Conservation (phyloP, 345 rosid genomes). For the Eucalyptus curtisii region DNA sequence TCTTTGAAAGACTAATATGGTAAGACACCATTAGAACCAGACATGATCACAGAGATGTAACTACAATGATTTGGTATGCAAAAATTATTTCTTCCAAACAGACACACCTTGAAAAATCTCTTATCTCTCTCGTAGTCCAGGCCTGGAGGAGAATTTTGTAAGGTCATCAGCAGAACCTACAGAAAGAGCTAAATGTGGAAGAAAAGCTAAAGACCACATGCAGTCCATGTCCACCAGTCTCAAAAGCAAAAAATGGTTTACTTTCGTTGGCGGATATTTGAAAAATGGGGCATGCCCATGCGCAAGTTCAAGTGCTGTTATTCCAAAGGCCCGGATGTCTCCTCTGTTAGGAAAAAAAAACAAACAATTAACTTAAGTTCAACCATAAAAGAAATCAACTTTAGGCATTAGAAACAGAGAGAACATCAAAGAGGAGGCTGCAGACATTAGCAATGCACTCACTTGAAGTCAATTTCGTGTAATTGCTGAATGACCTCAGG, state of each 20-base stretch:
- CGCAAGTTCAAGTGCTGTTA: conserved; percentile 95
- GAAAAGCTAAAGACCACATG: background rate
- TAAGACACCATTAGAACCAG: background rate
- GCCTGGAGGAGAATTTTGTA: conserved; percentile 99
- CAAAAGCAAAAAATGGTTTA: background rate
- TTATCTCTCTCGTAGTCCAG: conserved; percentile 94
- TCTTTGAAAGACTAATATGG: conserved; percentile 71
- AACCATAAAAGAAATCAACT: background rate
- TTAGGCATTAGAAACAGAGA: background rate
- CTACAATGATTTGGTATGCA: background rate
- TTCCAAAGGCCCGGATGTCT: conserved; percentile 94
- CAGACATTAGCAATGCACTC: conserved; percentile 15
- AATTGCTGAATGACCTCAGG: conserved; percentile 99
- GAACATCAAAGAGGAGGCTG: background rate
- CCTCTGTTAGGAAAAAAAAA: conserved; percentile 33
- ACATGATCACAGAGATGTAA: background rate
- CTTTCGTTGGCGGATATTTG: conserved; percentile 97
- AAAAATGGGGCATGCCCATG: conserved; percentile 98
- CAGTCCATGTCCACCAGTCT: background rate
- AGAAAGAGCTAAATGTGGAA: background rate
- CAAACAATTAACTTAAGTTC: background rate
- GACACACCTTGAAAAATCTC: conserved; percentile 72
- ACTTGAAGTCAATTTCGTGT: conserved; percentile 98
- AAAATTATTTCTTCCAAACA: background rate
- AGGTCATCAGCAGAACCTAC: conserved; percentile 93